These are phyloP conservation scores for Elsinoe perseae DNA, from an alignment of 2,329 filamentous ascomycete species.

Conservation along the genomic window DNA sequence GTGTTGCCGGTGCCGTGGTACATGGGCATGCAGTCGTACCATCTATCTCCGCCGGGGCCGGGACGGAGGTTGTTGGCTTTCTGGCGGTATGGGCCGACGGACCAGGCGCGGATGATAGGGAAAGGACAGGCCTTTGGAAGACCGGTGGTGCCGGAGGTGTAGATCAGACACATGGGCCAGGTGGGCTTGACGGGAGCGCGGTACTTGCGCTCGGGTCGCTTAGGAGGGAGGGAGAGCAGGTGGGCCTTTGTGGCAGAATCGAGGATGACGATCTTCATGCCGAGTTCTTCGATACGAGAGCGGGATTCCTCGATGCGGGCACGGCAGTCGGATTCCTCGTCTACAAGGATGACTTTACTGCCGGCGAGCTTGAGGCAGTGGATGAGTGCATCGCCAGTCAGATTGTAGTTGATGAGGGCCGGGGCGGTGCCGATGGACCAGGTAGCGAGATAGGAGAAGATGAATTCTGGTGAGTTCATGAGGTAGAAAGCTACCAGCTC, in stretches of 20 bases:
- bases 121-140: constrained; percentile 64
- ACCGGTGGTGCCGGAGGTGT: constrained; percentile 61
- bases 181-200: constrained; percentile 44
- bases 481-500: constrained; percentile 30
- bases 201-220: constrained; percentile 49
- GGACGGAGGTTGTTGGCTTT: constrained; percentile 30
- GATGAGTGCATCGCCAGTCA: constrained; percentile 29
- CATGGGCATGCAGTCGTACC: constrained; percentile 70
- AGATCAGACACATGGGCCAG: constrained; percentile 58
- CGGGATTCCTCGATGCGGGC: constrained; percentile 49
- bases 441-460: constrained; percentile 26
- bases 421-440: constrained; percentile 28
- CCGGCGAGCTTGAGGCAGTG: constrained; percentile 32
- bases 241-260: constrained; percentile 42
- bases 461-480: constrained; percentile 31
- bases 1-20: constrained; percentile 70
- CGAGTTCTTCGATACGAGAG: constrained; percentile 43
- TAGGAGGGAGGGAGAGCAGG: constrained; percentile 42
- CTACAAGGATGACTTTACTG: constrained; percentile 39
- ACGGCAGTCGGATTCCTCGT: constrained; percentile 44
- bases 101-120: constrained; percentile 43
- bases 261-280: constrained; percentile 51
- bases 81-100: constrained; percentile 26
- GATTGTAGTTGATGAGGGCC: constrained; percentile 33
- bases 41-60: constrained; percentile 48